Conservation (phyloP, 2,329 filamentous ascomycete genomes). For the Colletotrichum sp. region DNA sequence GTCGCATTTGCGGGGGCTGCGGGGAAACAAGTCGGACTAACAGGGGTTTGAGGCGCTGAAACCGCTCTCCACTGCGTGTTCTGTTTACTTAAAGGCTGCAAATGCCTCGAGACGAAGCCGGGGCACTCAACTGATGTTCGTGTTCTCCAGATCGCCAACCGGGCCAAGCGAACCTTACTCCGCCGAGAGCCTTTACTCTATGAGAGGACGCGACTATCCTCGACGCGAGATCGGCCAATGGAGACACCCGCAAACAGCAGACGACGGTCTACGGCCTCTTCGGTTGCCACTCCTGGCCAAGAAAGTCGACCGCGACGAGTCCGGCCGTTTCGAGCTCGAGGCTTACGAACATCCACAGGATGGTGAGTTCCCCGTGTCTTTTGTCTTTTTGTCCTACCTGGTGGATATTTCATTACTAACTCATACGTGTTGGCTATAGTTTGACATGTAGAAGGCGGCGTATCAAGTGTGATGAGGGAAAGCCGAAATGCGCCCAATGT, state of each 20-base stretch:
- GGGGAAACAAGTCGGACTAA: neutral
- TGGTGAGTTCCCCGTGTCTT: neutral
- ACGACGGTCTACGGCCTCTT: neutral
- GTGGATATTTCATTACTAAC: neutral
- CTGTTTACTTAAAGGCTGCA: neutral
- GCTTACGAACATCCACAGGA: conserved; percentile 9
- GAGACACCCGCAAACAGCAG: neutral
- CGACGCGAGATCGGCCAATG: conserved; percentile 1
- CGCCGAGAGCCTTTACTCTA: neutral
- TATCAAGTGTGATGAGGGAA: conserved; percentile 37
- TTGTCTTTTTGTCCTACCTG: neutral
- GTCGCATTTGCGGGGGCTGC: neutral
- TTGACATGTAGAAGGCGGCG: conserved; percentile 38
- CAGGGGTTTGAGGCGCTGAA: neutral
- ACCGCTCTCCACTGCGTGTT: neutral
- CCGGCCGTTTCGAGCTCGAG: conserved; percentile 4
- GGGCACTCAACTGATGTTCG: neutral
- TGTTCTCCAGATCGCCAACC: neutral
- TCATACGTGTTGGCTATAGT: conserved; percentile 3
- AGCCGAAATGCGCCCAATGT: conserved; percentile 35
- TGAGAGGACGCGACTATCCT: neutral
- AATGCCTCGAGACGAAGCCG: conserved; percentile 10
- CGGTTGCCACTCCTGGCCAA: neutral
- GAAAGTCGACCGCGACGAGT: conserved; percentile 3
- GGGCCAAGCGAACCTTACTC: neutral